Evolutionary conservation across 2,329 filamentous ascomycete genomes (phyloP), one percentile per base, ranked within the genome.

Genomic region (Pseudogymnoascus sp.): DNA sequence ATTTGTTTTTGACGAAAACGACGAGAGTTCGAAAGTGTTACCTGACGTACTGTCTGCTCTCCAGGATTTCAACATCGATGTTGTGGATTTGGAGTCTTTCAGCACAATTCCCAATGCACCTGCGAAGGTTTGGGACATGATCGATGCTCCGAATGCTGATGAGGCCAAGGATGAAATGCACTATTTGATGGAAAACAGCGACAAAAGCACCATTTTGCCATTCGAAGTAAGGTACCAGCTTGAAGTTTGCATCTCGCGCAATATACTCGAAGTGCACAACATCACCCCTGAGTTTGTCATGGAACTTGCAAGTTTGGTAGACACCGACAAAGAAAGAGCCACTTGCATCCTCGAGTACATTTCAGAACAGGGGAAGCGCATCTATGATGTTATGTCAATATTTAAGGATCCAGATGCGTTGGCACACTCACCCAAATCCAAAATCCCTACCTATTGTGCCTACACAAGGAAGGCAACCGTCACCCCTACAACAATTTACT

Each of bases 161-260:
- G 36, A 57, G 31, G 64, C 67, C 37, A 65, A 64, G 23, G 39
- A 64, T 12, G 66, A 68, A 62, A 14, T 71, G 31, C 62, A 59
- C n/a, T 67, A 37, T 64, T 69, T 63, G 61, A 67, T 21, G 64
- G 57, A 61, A 21, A 61, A 60, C 5, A 61, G 59, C 12, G 51
- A 57, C 16, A 57, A 61, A 77, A 23, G 75, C 75, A 29, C 67
- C 65, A 74, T 31, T 68, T 78, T 93, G 3, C 77, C 84, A 0
- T 97, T 92, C 66, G 77, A 85, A 0, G 84, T 96, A 1, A 84
- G 91, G 14, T 99, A 97, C 71, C 92, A 96, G 73, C 82, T 99
- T 0, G 93, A 99, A 73, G 93, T 91, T 0, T 97, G 93, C 72
- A 81, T 97, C n/a, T 96, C 93, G 0, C 84, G 88, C 29, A 86